These are phyloP conservation scores for Cinchona pubescens DNA, from an alignment of 257 asterid genomes.

Conservation along the genomic window DNA sequence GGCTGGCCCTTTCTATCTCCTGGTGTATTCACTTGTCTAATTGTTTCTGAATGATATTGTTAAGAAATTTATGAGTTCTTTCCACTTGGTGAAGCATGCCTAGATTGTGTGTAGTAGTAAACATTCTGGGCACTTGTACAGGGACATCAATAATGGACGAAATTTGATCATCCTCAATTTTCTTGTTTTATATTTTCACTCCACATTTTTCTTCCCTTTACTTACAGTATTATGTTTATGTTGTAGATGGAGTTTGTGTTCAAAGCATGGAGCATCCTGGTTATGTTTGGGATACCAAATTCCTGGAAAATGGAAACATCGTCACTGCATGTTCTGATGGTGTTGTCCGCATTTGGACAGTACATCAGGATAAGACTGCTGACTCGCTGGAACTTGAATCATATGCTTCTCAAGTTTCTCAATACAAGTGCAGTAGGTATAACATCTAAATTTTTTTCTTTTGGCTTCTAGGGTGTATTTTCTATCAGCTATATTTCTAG, in stretches of 20 bases:
- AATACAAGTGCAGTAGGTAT: constrained; percentile 84
- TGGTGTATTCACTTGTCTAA: neutral
- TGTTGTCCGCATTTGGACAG: constrained; percentile 87
- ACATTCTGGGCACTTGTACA: neutral
- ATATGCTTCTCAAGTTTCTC: constrained; percentile 60
- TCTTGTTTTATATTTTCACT: constrained; percentile 5
- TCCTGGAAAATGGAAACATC: constrained; percentile 83
- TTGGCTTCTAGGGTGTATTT: neutral
- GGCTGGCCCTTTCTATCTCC: neutral
- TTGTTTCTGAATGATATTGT: neutral
- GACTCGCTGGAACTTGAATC: constrained; percentile 65
- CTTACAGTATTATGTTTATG: constrained; percentile 24
- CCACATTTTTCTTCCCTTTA: constrained; percentile 10
- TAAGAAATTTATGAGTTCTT: neutral
- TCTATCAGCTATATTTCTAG: neutral
- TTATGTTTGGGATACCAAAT: constrained; percentile 97
- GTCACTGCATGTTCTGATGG: constrained; percentile 99
- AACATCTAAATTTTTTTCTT: constrained; percentile 18
- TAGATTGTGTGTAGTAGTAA: neutral
- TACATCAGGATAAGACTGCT: constrained; percentile 61
- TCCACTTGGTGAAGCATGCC: neutral
- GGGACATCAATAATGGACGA: neutral
- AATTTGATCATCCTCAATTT: neutral
- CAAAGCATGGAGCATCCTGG: constrained; percentile 99
- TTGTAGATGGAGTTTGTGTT: constrained; percentile 89